These are phyloP conservation scores for Xanthoconium stramineum DNA, from an alignment of 768 basidiomycete species.

Conservation along the genomic window DNA sequence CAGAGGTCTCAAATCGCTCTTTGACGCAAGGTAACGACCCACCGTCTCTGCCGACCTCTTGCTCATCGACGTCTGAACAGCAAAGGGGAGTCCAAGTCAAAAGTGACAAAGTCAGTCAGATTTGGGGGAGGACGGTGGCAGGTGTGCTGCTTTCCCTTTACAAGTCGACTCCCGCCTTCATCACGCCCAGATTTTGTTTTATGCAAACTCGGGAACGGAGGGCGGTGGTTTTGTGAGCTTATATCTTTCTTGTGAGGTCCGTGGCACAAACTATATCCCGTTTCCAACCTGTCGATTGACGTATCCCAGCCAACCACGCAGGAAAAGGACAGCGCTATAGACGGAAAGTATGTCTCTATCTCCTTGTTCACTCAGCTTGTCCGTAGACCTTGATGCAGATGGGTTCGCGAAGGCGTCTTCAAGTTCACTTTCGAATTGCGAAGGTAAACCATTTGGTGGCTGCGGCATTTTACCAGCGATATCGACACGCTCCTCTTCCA, in stretches of 20 bases:
- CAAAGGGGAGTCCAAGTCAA: constrained; percentile 75
- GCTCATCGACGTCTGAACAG: constrained; percentile 25
- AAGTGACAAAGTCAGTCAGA: constrained; percentile 68
- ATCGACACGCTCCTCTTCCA: background rate
- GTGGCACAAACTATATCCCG: constrained; percentile 19
- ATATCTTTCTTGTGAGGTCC: constrained; percentile 79
- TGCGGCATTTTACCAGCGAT: background rate
- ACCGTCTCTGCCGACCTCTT: no score
- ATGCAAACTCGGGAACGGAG: constrained; percentile 74
- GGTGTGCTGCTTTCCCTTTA: constrained; percentile 31
- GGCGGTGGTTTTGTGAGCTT: constrained; percentile 65
- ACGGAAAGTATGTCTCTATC: constrained; percentile 48
- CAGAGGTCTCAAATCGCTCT: constrained; percentile 63
- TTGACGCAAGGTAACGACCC: constrained; percentile 57
- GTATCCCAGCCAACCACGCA: constrained; percentile 62
- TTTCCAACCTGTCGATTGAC: constrained; percentile 4
- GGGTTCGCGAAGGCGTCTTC: constrained; percentile 82
- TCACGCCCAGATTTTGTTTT: constrained; percentile 67
- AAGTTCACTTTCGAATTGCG: constrained; percentile 83
- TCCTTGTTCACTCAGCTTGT: background rate
- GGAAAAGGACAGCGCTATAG: constrained; percentile 65
- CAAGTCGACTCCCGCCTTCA: background rate
- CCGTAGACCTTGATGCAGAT: constrained; percentile 40
- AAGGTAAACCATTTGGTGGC: constrained; percentile 40
- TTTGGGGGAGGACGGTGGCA: constrained; percentile 81